Evolutionary conservation across 2,329 filamentous ascomycete genomes (phyloP), one percentile per base, ranked within the genome.

Genomic region (Dactylonectria estremocensis): DNA sequence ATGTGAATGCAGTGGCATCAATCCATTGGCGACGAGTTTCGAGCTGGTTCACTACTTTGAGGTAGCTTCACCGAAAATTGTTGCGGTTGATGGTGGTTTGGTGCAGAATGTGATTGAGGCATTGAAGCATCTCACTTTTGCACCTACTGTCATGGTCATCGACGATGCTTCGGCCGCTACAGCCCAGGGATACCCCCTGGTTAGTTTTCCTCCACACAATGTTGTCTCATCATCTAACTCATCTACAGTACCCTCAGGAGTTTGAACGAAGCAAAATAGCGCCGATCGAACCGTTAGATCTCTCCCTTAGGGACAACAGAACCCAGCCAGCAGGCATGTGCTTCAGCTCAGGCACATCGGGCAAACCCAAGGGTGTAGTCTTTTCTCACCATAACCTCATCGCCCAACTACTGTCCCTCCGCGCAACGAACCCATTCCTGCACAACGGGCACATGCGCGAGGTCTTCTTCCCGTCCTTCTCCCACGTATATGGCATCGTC

Each of bases 401-500:
- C 22, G 71, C 73, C 2, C 67, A 73, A 20, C 66, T 75, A 7
- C 61, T 74, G 6, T 66, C 57, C 3, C 10, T 74, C 4, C 63
- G 74, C 2, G 66, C 72, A 1, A 74, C 74, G 3, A 75, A 76
- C 31, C 73, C 72, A 9, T 73, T 76, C 22, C 28, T 70, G 3
- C 69, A 76, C 64, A 75, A 70, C 28, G 68, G 66, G 0, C 67
- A 72, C 59, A 69, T 71, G 54, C 66, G 69, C 16, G 76, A 78
- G 61, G 72, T 74, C 1, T 77, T 78, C 67, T 76, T 76, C 52
- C 74, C 75, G 2, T 73, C 73, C 3, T 74, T 77, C 43, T 68
- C 70, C 2, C 75, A 76, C 49, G 67, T 77, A 7, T 77, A 77
- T 48, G 74, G 74, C 9, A 67, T 75, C 31, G 69, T 74, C 7